A percentile compares a stretch with the other conserved stretches of the same genome.
Conservation (phyloP, 1,139 yeast genomes). For the Geotrichum siamense region DNA sequence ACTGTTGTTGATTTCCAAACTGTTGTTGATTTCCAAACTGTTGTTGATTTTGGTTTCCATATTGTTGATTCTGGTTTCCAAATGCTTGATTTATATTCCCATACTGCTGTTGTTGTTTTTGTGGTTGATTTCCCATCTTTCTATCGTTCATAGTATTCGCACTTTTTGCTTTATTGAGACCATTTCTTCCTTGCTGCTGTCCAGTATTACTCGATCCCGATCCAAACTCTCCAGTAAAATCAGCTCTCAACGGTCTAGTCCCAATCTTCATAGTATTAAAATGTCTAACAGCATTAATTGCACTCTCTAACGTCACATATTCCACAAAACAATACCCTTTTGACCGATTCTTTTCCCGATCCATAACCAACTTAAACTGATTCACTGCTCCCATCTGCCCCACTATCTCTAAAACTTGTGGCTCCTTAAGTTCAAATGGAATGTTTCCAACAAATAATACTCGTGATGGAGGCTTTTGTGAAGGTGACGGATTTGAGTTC, state of each 20-base stretch:
- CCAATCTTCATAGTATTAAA: conserved; percentile 63
- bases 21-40: background rate
- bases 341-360: conserved; percentile 62
- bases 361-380: conserved; percentile 61
- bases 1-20: background rate
- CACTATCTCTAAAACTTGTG: conserved; percentile 72
- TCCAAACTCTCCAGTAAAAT: conserved; percentile 46
- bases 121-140: background rate
- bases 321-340: conserved; percentile 77
- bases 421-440: conserved; percentile 78
- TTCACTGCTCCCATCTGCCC: conserved; percentile 69
- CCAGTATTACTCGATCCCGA: background rate
- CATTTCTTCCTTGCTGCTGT: background rate
- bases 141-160: background rate
- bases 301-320: conserved; percentile 58
- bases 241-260: conserved; percentile 56
- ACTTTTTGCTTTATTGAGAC: too few species aligned
- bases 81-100: background rate
- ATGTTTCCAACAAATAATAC: conserved; percentile 58
- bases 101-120: background rate
- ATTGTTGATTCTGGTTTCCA: background rate
- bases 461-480: conserved; percentile 34
- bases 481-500: too few species aligned
- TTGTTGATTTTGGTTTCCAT: background rate
- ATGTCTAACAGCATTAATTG: conserved; percentile 73